Conservation (phyloP, 768 basidiomycete species). For the Paxillus ammoniavirescens region DNA sequence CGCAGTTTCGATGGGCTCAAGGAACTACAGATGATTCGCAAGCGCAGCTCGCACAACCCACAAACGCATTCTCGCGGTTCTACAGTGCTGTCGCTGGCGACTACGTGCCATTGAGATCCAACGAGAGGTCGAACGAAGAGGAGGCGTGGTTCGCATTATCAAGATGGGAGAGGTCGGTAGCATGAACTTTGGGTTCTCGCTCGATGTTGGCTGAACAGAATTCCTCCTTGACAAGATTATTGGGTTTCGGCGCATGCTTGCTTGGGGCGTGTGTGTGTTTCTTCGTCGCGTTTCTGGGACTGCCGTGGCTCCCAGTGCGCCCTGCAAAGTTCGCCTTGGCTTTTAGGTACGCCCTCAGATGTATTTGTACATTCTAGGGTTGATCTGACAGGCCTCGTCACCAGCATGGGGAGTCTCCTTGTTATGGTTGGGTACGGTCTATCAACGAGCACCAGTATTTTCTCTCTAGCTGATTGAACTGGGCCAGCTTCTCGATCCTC, state of each 20-base stretch:
- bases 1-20: conserved; percentile 85
- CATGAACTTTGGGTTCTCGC: not conserved
- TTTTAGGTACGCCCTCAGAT: conserved; percentile 54
- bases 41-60: conserved; percentile 31
- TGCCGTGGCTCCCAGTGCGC: conserved; percentile 64
- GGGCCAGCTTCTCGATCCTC: conserved; percentile 71
- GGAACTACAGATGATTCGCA: conserved; percentile 70
- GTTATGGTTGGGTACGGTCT: conserved; percentile 89
- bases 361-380: not conserved
- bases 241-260: conserved; percentile 89
- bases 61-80: conserved; percentile 81
- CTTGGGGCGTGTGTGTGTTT: conserved; percentile 93
- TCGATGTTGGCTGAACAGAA: not conserved
- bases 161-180: conserved; percentile 84
- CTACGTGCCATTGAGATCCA: conserved; percentile 85
- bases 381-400: conserved; percentile 3
- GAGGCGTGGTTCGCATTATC: conserved; percentile 92
- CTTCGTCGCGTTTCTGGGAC: conserved; percentile 83
- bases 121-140: conserved; percentile 86
- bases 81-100: conserved; percentile 83
- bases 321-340: conserved; percentile 91
- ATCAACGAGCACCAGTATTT: not conserved
- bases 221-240: conserved; percentile 47
- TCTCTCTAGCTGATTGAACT: not conserved
- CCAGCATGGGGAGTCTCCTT: conserved; percentile 81